phyloP scores from a whole-genome alignment of 2,329 filamentous ascomycete genomes.

The Macrophomina pseudophaseolina region DNA sequence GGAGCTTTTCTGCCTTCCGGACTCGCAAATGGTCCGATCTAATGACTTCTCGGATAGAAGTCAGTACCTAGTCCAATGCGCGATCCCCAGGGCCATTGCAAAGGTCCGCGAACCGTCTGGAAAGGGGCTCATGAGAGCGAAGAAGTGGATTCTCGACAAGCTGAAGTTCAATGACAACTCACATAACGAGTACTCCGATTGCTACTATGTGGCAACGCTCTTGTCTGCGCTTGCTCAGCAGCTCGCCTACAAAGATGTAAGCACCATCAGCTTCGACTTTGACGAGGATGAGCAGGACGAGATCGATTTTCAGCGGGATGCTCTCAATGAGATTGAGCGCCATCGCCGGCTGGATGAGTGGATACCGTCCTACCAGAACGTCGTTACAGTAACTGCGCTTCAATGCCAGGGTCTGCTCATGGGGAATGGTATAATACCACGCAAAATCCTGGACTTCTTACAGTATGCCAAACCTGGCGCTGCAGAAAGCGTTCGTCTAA shows the following conservation, averaged over 20 bases:
- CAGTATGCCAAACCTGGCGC: slow-evolving; percentile 66
- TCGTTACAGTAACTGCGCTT: slow-evolving; percentile 66
- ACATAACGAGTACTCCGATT: slow-evolving; percentile 84
- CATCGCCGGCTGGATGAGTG: slow-evolving; percentile 70
- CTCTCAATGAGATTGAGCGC: slow-evolving; percentile 66
- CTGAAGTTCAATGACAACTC: slow-evolving; percentile 94
- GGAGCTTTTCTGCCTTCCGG: slow-evolving; percentile 83
- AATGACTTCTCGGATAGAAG: slow-evolving; percentile 92
- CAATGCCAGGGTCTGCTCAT: slow-evolving; percentile 63
- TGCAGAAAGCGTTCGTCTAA: slow-evolving; percentile 63
- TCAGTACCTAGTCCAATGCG: slow-evolving; percentile 81
- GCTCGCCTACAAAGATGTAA: slow-evolving; percentile 43
- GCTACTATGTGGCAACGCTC: slow-evolving; percentile 83
- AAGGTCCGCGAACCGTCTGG: slow-evolving; percentile 76
- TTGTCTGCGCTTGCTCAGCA: slow-evolving; percentile 68
- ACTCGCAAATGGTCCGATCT: slow-evolving; percentile 77
- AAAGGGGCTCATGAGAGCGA: slow-evolving; percentile 77
- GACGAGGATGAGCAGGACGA: slow-evolving; percentile 58
- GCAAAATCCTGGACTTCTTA: slow-evolving; percentile 62
- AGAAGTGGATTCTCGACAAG: slow-evolving; percentile 85
- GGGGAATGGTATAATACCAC: slow-evolving; percentile 57
- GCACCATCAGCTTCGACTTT: slow-evolving; percentile 42
- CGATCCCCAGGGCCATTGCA: slow-evolving; percentile 81
- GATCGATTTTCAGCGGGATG: slow-evolving; percentile 59
- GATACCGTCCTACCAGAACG: slow-evolving; percentile 68